Evolutionary conservation across 495 filamentous ascomycete species (phyloP).

Genomic region (Talaromyces thailandensis): DNA sequence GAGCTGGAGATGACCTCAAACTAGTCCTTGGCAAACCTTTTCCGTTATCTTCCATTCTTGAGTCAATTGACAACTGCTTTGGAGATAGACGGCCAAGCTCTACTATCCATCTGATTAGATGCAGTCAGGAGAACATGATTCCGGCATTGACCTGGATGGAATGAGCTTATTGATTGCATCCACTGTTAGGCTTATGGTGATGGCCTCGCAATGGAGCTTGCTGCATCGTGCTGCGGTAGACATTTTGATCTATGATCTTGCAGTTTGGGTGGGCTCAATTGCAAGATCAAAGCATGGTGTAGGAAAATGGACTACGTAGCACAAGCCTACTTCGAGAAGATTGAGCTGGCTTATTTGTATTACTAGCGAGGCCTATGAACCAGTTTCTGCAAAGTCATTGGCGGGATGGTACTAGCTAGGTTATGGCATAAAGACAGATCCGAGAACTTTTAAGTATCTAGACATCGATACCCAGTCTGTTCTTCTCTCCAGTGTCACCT

Average conservation of each 20-base stretch:
- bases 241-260: too few species aligned
- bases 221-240: not conserved
- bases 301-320: too few species aligned
- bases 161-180: not conserved
- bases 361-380: not conserved
- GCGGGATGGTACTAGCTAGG: not conserved
- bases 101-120: not conserved
- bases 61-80: not conserved
- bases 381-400: not conserved
- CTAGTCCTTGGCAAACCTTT: not conserved
- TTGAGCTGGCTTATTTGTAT: not conserved
- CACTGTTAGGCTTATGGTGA: not conserved
- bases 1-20: not conserved
- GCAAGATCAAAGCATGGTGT: not conserved
- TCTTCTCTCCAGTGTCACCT: not conserved
- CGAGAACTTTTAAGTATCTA: not conserved
- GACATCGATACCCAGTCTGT: not conserved
- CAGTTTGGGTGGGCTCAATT: not conserved
- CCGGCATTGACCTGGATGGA: not conserved
- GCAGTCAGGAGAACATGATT: not conserved
- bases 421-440: not conserved
- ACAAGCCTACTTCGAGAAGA: too few species aligned
- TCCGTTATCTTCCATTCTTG: not conserved
- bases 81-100: not conserved
- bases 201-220: not conserved